A percentile compares a stretch with the other conserved stretches of the same genome.
These are phyloP conservation scores for Rosa persica DNA, from an alignment of 306 rosid genomes.

Conservation along the genomic window DNA sequence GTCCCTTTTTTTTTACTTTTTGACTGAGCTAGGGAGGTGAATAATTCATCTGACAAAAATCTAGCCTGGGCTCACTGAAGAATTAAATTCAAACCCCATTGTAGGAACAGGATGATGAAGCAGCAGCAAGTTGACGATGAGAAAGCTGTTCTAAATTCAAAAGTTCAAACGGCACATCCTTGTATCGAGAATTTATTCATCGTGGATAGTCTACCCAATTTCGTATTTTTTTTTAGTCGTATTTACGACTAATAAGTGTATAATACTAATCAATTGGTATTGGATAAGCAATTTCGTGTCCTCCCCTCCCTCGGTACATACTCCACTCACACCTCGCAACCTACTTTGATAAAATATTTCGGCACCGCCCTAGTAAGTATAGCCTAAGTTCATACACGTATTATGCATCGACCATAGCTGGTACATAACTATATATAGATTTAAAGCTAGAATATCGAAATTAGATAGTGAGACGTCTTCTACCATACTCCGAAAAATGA, in stretches of 20 bases:
- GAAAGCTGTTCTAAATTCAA: background rate
- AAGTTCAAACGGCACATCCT: background rate
- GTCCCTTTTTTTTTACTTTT: background rate
- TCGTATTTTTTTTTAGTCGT: background rate
- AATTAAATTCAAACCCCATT: background rate
- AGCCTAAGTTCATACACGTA: background rate
- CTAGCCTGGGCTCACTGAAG: background rate
- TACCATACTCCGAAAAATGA: constrained; percentile 10
- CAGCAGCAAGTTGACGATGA: background rate
- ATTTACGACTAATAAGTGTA: background rate
- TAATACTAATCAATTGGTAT: background rate
- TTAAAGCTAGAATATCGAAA: background rate
- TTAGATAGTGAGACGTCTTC: background rate
- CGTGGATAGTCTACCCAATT: background rate
- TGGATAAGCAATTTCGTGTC: background rate
- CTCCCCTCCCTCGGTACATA: no score
- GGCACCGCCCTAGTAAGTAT: background rate
- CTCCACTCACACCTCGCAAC: background rate
- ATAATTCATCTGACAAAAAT: constrained; percentile 1
- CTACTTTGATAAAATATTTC: background rate
- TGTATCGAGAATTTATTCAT: background rate
- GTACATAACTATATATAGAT: background rate
- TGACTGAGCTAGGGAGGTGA: background rate
- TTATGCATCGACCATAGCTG: background rate
- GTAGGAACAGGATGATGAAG: background rate